Conservation (phyloP, 2,329 filamentous ascomycete species). For the Penicillium polonicum region DNA sequence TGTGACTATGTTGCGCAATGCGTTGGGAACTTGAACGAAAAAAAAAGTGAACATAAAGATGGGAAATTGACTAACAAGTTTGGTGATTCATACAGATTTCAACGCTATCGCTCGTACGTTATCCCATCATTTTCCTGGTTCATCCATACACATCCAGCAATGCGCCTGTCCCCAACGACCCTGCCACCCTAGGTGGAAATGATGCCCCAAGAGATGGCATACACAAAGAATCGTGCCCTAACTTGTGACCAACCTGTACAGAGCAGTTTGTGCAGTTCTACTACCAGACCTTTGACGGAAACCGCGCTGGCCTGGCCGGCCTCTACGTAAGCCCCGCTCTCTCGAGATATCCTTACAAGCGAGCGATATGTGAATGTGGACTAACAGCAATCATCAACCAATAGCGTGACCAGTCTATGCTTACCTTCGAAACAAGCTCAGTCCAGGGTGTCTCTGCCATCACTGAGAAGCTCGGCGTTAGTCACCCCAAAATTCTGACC, state of each 20-base stretch:
- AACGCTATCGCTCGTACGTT: slow-evolving; percentile 41
- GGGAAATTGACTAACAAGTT: slow-evolving; percentile 14
- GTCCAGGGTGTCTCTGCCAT: slow-evolving; percentile 66
- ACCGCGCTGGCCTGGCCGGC: slow-evolving; percentile 62
- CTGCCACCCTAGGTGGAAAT: slow-evolving; percentile 6
- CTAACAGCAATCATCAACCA: slow-evolving; percentile 12
- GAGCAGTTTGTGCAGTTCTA: slow-evolving; percentile 88
- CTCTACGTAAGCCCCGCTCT: slow-evolving; percentile 71
- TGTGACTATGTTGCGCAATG: slow-evolving; percentile 20
- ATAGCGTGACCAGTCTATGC: slow-evolving; percentile 80
- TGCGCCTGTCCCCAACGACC: slow-evolving; percentile 9
- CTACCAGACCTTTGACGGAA: slow-evolving; percentile 79
- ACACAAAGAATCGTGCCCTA: slow-evolving; percentile 12
- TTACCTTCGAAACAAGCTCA: slow-evolving; percentile 81
- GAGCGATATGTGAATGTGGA: background rate
- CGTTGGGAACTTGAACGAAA: background rate
- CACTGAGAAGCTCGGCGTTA: slow-evolving; percentile 76
- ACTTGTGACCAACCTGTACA: slow-evolving; percentile 42
- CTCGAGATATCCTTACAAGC: background rate
- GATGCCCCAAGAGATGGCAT: background rate
- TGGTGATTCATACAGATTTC: slow-evolving; percentile 35
- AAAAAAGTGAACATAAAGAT: background rate
- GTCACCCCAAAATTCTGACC: slow-evolving; percentile 27
- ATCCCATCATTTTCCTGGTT: background rate
- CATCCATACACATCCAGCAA: background rate